A percentile compares a stretch with the other conserved stretches of the same genome.
Evolutionary conservation across 73 alveolate species (phyloP).

Genomic region (Breviolum minutum): DNA sequence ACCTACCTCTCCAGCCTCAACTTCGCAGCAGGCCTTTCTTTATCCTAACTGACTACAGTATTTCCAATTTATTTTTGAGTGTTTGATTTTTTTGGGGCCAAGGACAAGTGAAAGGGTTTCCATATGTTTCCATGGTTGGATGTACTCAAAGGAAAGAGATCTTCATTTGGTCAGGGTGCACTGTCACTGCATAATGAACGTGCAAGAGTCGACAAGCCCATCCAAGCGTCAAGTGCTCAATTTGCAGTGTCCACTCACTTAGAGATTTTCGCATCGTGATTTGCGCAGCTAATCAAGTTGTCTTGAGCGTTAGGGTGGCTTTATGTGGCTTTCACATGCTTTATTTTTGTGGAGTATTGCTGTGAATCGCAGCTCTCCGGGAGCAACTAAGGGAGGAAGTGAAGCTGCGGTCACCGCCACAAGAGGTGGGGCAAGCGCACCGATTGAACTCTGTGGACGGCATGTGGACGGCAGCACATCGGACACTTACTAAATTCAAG

Average conservation of each 20-base stretch:
- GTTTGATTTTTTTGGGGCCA: background rate
- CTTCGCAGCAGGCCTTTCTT: background rate
- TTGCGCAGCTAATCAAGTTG: too few species aligned
- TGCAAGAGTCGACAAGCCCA: conserved; percentile 1
- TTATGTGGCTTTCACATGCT: too few species aligned
- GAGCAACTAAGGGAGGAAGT: conserved; percentile 19
- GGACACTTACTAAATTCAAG: too few species aligned
- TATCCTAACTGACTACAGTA: background rate
- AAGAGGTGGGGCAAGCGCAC: background rate
- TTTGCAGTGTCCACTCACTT: background rate
- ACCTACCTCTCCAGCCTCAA: conserved; percentile 15
- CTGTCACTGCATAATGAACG: background rate
- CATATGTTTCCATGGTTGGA: too few species aligned
- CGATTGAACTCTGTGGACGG: background rate
- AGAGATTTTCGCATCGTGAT: too few species aligned
- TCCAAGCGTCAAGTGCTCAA: background rate
- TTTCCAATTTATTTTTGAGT: background rate
- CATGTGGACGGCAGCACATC: too few species aligned
- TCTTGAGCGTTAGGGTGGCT: too few species aligned
- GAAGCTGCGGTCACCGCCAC: conserved; percentile 16
- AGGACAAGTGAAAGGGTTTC: too few species aligned
- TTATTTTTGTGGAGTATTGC: too few species aligned
- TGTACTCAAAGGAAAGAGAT: too few species aligned
- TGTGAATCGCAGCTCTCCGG: too few species aligned
- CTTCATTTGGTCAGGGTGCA: background rate